A percentile compares a stretch with the other conserved stretches of the same genome.
phyloP scores from a whole-genome alignment of 768 basidiomycete species.

The Hericium rajendrae region DNA sequence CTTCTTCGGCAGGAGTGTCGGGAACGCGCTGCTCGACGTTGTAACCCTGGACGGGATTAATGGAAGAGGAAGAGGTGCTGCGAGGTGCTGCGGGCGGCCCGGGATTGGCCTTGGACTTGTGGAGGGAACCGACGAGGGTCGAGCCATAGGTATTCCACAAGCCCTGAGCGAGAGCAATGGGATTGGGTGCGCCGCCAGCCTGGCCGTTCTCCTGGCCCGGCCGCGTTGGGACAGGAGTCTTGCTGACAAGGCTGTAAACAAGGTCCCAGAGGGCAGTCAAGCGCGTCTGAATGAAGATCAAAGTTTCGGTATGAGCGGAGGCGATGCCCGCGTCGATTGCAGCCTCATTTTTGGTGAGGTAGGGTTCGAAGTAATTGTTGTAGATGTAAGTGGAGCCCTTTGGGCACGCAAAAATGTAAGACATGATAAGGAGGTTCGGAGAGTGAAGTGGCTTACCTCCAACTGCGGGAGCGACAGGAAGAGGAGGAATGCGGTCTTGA shows the following conservation, averaged over 20 bases:
- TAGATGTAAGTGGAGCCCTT: slow-evolving; percentile 67
- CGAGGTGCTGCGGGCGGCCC: not conserved
- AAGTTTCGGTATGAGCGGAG: slow-evolving; percentile 40
- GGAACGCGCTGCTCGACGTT: not conserved
- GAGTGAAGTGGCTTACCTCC: slow-evolving; percentile 32
- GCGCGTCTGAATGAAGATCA: slow-evolving; percentile 48
- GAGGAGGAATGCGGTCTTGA: slow-evolving; percentile 57
- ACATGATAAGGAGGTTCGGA: slow-evolving; percentile 2
- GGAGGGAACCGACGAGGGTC: not conserved
- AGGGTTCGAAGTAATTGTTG: slow-evolving; percentile 49
- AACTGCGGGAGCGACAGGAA: slow-evolving; percentile 64
- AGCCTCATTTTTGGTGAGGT: slow-evolving; percentile 46
- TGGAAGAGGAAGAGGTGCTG: not conserved
- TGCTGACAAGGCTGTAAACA: slow-evolving; percentile 34
- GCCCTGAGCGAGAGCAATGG: slow-evolving; percentile 1
- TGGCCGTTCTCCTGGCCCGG: slow-evolving; percentile 5
- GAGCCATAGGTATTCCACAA: not conserved
- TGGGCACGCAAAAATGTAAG: not conserved
- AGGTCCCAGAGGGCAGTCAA: slow-evolving; percentile 39
- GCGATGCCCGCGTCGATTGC: slow-evolving; percentile 51
- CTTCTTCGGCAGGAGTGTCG: not conserved
- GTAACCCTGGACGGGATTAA: not conserved
- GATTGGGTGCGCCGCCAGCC: slow-evolving; percentile 9
- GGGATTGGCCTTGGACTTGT: not conserved
- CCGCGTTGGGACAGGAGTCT: slow-evolving; percentile 18